Conservation (phyloP, 208 protist species). For the Trypanosoma mega region DNA sequence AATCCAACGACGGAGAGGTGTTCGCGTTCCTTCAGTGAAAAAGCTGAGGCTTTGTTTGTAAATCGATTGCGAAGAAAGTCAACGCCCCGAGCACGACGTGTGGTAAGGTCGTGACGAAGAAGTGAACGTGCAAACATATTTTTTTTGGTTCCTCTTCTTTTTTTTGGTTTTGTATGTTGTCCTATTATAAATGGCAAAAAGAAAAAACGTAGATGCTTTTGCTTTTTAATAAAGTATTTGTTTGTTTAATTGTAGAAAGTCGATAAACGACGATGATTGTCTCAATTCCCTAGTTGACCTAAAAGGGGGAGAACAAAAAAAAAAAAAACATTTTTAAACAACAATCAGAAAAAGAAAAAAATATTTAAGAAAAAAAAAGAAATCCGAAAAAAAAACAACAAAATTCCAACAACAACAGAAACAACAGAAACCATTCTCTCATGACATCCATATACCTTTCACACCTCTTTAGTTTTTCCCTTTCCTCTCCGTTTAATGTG, state of each 20-base stretch:
- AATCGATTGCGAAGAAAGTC: conserved; percentile 68
- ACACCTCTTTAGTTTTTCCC: too few relatives aligned
- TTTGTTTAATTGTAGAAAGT: too few relatives aligned
- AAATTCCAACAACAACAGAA: not conserved
- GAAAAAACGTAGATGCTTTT: not conserved
- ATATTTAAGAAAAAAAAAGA: not conserved
- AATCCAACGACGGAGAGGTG: conserved; percentile 51
- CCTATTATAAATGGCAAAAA: not conserved
- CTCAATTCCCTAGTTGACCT: too few relatives aligned
- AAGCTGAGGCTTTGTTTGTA: conserved; percentile 59
- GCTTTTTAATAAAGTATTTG: conserved; percentile 13
- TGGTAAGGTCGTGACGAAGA: conserved; percentile 12
- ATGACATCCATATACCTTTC: too few relatives aligned
- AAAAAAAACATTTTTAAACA: conserved; percentile 7
- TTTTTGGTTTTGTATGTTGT: conserved; percentile 7
- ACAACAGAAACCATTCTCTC: too few relatives aligned
- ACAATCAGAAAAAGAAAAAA: conserved; percentile 5
- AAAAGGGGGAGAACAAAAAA: too few relatives aligned
- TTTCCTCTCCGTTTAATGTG: too few relatives aligned
- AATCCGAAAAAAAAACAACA: not conserved
- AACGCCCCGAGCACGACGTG: conserved; percentile 42
- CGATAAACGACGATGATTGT: too few relatives aligned
- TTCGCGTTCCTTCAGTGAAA: conserved; percentile 54
- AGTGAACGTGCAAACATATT: conserved; percentile 34
- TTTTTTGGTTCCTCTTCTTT: conserved; percentile 5